Conservation (phyloP, 2,329 filamentous ascomycete species). For the Alternaria rosae region DNA sequence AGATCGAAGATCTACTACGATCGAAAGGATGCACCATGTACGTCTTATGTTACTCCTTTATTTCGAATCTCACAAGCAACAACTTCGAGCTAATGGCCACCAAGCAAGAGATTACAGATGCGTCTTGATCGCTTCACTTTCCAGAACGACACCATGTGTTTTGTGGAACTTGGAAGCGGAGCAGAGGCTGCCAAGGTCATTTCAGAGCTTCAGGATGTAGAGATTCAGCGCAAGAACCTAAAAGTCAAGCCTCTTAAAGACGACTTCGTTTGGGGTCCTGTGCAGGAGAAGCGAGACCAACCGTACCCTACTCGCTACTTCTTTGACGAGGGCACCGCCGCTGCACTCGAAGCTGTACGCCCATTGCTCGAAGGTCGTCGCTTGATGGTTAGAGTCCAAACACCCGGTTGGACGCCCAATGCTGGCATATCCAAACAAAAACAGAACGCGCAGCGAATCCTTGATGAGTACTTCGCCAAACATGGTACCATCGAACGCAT, state of each 20-base stretch:
- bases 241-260: constrained; percentile 5
- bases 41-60: too few species aligned
- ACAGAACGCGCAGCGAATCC: constrained; percentile 2
- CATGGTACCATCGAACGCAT: constrained; percentile 27
- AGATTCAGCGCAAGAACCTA: constrained; percentile 1
- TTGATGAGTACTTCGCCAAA: constrained; percentile 18
- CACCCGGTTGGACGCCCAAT: constrained; percentile 26
- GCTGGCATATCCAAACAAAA: background rate
- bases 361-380: constrained; percentile 32
- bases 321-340: constrained; percentile 14
- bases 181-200: constrained; percentile 26
- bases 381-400: constrained; percentile 20
- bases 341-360: constrained; percentile 16
- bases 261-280: constrained; percentile 18
- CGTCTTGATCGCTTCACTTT: constrained; percentile 33
- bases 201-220: constrained; percentile 6
- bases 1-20: constrained; percentile 22
- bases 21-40: constrained; percentile 29
- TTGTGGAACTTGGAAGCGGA: constrained; percentile 24
- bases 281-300: background rate
- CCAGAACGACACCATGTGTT: constrained; percentile 16
- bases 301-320: constrained; percentile 5
- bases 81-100: background rate
- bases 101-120: constrained; percentile 27
- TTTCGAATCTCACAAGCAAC: too few species aligned